Evolutionary conservation across 345 rosid species (phyloP), one percentile per base, ranked within the genome.

Genomic region (Camelina laxa): DNA sequence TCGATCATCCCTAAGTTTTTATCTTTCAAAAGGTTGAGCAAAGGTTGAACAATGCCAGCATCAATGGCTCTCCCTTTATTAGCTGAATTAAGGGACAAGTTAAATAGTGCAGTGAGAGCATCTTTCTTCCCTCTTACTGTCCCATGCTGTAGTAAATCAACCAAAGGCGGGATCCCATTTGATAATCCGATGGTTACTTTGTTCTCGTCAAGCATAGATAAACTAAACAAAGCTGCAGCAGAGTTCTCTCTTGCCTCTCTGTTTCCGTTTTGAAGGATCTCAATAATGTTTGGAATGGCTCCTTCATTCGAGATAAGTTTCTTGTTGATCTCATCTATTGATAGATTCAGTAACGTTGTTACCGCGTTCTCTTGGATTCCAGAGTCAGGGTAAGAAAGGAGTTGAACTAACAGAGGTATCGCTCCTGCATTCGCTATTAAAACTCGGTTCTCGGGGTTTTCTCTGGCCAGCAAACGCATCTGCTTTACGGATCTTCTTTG

Each of bases 201-300:
- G 75, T 88, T 88, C 76, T 90, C 93, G n/a, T 87, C 93, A 1
- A 92, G 79, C 92, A 90, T 88, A 1, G 98, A 90, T 41, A 92
- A 71, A 69, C 92, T 92, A 75, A 90, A 92, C 41, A 92, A 74
- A 59, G 94, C 87, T 15, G 94, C 96, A 2, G 96, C 96, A 1
- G 96, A 86, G 75, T 92, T 92, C 71, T 92, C 97, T 73, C 84
- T 83, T 1, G 96, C 91, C 65, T 87, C 96, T 2, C 15, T 80
- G 27, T 55, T 85, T 60, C 98, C 96, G 9, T 65, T 74, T 51
- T 80, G 41, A 72, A 90, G 61, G 0, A 90, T 79, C 24, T 88
- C 89, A 22, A 92, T 81, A 14, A 86, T 88, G 33, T 83, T 70
- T 4, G 95, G 91, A 42, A 92, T 84, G 0, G 92, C 92, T 31